Base-by-base conservation (phyloP, 495 filamentous ascomycete species). In the Neurospora intermedia region DNA sequence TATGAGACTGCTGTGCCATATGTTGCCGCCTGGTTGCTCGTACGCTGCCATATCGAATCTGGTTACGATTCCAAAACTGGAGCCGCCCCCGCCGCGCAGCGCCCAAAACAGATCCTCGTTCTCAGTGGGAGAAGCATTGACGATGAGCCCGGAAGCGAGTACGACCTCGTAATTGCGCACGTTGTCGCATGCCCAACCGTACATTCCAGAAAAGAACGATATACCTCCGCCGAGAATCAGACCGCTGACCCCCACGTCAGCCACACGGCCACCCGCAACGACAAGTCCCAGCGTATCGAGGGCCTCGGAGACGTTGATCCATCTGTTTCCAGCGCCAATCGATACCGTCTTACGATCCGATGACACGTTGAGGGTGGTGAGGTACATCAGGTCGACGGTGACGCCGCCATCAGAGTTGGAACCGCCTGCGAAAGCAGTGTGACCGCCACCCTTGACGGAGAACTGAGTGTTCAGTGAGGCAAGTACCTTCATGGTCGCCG, bases 61-160 rank as follows among this genome's bases (percentile, higher is more conserved):
- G 4, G 87, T 88, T 27, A 88, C 86, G 3, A 89, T 79, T 9
- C 88, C 88, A 69, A 89, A 88, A 79, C 87, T 89, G 75, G 84
- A 87, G 72, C 81, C 84, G 18, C 87, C 88, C 3, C 87, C 88
- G 5, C 87, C 88, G 77, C 87, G 88, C 72, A 90, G 77, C 27
- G 88, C 88, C 82, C 84, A 85, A 81, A 81, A 89, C 2, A 91
- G 82, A 76, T 90, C 86, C 5, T 75, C 23, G 77, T 88, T 78
- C 18, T 69, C 73, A 13, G 71, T 75, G 46, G 80, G 73, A 73
- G 82, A 86, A 6, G 82, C 85, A 11, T 80, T 75, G 15, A 88
- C 79, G 59, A 89, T 78, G 0, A 77, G 75, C 0, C 87, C 86
- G 69, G 87, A 80, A 16, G 86, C 79, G 9, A 83, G 69, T 10